Evolutionary conservation across 179 eudicot genomes (phyloP).

Genomic region (Silene noctiflora): DNA sequence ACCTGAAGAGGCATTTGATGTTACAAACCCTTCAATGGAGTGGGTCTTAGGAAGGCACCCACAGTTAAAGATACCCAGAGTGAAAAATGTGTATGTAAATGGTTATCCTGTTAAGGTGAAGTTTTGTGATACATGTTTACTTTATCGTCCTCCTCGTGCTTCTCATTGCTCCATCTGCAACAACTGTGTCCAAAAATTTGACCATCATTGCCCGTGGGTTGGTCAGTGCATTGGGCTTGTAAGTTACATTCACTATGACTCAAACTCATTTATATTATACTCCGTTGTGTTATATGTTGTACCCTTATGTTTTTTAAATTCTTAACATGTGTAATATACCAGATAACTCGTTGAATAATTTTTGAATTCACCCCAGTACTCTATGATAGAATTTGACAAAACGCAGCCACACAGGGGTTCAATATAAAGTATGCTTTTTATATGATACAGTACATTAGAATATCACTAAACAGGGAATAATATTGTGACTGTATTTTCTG

Average conservation of each 20-base stretch:
- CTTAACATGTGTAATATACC: no score
- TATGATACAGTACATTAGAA: no score
- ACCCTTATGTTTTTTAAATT: no score
- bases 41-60: constrained; percentile 52
- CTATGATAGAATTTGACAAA: no score
- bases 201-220: constrained; percentile 57
- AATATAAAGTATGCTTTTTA: no score
- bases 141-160: constrained; percentile 53
- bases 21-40: constrained; percentile 53
- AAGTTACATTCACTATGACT: constrained; percentile 18
- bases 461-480: neutral
- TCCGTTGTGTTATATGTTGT: neutral
- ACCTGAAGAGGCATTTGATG: constrained; percentile 37
- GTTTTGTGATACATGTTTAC: constrained; percentile 61
- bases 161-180: constrained; percentile 59
- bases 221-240: constrained; percentile 57
- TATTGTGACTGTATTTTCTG: neutral
- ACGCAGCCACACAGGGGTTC: no score
- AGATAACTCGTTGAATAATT: no score
- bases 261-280: neutral
- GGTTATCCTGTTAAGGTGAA: constrained; percentile 60
- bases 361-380: no score
- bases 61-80: constrained; percentile 50
- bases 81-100: constrained; percentile 48
- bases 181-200: constrained; percentile 50